phyloP scores from a whole-genome alignment of 768 basidiomycete genomes.

The Sistotremastrum niveocremeum region DNA sequence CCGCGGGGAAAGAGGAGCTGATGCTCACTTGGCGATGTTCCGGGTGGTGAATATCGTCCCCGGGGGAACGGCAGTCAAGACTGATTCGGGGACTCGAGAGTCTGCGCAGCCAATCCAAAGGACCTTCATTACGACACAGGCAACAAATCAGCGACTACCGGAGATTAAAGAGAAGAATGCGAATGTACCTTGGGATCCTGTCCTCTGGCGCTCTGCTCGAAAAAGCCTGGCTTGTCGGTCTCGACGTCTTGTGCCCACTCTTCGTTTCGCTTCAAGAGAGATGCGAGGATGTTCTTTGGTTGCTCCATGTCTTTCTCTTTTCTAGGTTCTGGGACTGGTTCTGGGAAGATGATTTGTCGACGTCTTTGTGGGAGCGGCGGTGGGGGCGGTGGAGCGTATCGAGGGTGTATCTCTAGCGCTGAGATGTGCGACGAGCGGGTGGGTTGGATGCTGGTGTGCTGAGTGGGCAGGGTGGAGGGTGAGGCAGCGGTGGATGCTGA shows the following conservation, averaged over 20 bases:
- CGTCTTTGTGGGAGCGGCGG: no score
- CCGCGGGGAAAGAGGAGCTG: slow-evolving; percentile 20
- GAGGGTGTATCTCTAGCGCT: no score
- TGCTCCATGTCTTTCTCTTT: no score
- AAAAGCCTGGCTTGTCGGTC: slow-evolving; percentile 46
- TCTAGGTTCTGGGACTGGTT: no score
- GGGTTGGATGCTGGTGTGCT: no score
- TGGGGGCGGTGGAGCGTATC: no score
- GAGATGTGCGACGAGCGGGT: no score
- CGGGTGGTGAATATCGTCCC: slow-evolving; percentile 77
- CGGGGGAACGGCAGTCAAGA: slow-evolving; percentile 52
- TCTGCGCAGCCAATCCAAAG: slow-evolving; percentile 79
- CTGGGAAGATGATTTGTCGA: no score
- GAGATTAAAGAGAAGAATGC: slow-evolving; percentile 1
- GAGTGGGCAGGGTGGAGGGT: no score
- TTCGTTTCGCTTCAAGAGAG: slow-evolving; percentile 38
- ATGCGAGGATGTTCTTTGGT: slow-evolving; percentile 7
- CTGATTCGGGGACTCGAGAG: slow-evolving; percentile 72
- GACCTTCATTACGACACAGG: slow-evolving; percentile 26
- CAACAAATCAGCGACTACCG: neutral
- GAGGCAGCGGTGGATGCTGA: no score
- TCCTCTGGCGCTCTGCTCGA: slow-evolving; percentile 41
- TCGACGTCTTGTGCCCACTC: slow-evolving; percentile 58
- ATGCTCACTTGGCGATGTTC: slow-evolving; percentile 76
- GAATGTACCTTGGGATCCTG: slow-evolving; percentile 50